phyloP scores from a whole-genome alignment of 495 filamentous ascomycete species.

The Penicillium crystallinum region DNA sequence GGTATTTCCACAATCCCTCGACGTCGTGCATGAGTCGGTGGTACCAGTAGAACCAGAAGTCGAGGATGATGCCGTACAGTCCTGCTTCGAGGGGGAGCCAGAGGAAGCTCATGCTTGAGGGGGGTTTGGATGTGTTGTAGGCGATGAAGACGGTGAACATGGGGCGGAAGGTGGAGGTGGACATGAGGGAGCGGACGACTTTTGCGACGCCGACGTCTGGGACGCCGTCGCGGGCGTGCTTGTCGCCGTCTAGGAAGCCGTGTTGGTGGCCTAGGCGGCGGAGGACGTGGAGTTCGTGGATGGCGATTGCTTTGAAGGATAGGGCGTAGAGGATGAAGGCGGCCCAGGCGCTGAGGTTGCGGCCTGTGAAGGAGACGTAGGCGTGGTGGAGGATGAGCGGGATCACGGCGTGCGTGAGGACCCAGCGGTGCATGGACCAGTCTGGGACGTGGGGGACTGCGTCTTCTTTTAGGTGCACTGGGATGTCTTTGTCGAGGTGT shows the following conservation, averaged over 20 bases:
- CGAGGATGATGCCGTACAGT: conserved; percentile 33
- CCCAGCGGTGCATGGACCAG: conserved; percentile 31
- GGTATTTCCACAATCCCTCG: conserved; percentile 33
- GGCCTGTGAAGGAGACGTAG: conserved; percentile 24
- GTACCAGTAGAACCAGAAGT: conserved; percentile 43
- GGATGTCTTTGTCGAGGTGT: conserved; percentile 21
- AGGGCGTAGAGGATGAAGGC: conserved; percentile 27
- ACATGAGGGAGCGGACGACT: conserved; percentile 25
- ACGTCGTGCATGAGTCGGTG: conserved; percentile 35
- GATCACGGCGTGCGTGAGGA: conserved; percentile 21
- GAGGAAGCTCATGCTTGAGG: conserved; percentile 22
- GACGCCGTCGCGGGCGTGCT: conserved; percentile 34
- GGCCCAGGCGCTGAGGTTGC: conserved; percentile 18
- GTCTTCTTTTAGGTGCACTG: conserved; percentile 24
- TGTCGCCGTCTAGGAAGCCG: conserved; percentile 36
- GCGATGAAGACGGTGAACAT: conserved; percentile 31
- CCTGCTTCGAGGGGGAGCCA: conserved; percentile 30
- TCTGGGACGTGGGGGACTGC: conserved; percentile 25
- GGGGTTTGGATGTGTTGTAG: conserved; percentile 19
- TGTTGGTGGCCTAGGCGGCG: conserved; percentile 25
- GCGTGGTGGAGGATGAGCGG: conserved; percentile 26
- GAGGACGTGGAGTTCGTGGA: conserved; percentile 29
- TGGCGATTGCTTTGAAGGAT: conserved; percentile 28
- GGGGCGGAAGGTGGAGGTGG: conserved; percentile 29
- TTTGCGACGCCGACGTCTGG: conserved; percentile 31